phyloP scores from a whole-genome alignment of 1,284 basidiomycete species.

The Cerrena zonata region DNA sequence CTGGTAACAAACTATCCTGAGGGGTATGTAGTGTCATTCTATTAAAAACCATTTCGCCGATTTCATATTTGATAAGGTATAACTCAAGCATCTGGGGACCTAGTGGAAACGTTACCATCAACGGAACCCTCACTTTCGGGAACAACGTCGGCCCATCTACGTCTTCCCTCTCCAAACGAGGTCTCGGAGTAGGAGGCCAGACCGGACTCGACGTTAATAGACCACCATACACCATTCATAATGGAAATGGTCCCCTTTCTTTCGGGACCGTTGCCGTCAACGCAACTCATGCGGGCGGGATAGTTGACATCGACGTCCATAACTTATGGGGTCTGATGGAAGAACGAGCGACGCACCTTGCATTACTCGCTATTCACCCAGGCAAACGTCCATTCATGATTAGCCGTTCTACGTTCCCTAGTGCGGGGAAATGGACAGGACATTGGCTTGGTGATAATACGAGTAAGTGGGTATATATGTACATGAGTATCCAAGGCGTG shows the following conservation, averaged over 20 bases:
- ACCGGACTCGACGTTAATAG: slow-evolving; percentile 43
- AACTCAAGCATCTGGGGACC: slow-evolving; percentile 56
- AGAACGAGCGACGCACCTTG: slow-evolving; percentile 53
- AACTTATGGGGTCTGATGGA: slow-evolving; percentile 67
- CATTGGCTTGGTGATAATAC: slow-evolving; percentile 56
- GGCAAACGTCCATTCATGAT: slow-evolving; percentile 63
- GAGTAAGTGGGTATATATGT: slow-evolving; percentile 61
- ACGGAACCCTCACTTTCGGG: slow-evolving; percentile 55
- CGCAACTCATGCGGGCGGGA: slow-evolving; percentile 51
- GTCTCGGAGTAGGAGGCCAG: slow-evolving; percentile 43
- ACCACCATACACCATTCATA: slow-evolving; percentile 69
- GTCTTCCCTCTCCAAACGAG: slow-evolving; percentile 27
- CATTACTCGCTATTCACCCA: slow-evolving; percentile 45
- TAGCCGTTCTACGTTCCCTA: slow-evolving; percentile 60
- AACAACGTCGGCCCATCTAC: slow-evolving; percentile 12
- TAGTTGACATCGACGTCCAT: slow-evolving; percentile 55
- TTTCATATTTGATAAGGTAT: slow-evolving; percentile 46
- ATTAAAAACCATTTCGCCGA: slow-evolving; percentile 4
- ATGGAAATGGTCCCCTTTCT: slow-evolving; percentile 47
- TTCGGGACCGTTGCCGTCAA: slow-evolving; percentile 51
- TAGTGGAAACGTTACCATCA: slow-evolving; percentile 70
- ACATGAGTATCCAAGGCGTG: slow-evolving; percentile 56
- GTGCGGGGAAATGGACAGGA: slow-evolving; percentile 57
- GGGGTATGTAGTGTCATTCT: slow-evolving; percentile 38
- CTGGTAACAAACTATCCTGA: slow-evolving; percentile 52